Evolutionary conservation across 768 basidiomycete species (phyloP).

Genomic region (Tulasnella sp.): DNA sequence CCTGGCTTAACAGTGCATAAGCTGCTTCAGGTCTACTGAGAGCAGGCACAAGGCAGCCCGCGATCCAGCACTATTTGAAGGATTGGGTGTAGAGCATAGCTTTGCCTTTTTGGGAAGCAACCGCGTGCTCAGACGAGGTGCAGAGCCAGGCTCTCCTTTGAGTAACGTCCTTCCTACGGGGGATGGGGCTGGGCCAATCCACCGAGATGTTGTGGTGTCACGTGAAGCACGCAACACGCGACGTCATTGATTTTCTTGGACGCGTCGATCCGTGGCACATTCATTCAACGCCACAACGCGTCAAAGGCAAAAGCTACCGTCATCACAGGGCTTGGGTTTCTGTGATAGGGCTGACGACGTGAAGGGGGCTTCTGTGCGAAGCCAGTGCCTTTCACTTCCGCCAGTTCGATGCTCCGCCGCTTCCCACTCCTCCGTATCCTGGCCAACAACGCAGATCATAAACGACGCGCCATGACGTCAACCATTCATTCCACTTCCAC

Average conservation of each 20-base stretch:
- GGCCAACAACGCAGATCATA: not conserved
- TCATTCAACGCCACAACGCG: no score
- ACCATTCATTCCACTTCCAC: not conserved
- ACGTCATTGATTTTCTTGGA: not conserved
- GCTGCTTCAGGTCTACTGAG: no score
- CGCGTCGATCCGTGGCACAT: not conserved
- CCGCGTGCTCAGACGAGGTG: no score
- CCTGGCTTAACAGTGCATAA: no score
- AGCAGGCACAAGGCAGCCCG: no score
- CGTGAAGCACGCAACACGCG: not conserved
- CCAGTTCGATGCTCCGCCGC: not conserved
- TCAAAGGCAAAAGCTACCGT: not conserved
- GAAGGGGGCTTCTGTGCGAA: not conserved
- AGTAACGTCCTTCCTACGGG: no score
- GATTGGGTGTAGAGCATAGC: no score
- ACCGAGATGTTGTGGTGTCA: not conserved
- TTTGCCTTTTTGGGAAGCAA: no score
- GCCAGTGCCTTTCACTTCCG: not conserved
- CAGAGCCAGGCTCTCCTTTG: no score
- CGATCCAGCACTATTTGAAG: no score
- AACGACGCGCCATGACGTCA: not conserved
- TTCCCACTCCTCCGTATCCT: not conserved
- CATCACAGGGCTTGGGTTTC: not conserved
- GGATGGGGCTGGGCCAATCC: no score
- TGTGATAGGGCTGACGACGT: not conserved